phyloP scores from a whole-genome alignment of 2,329 filamentous ascomycete genomes.

The Diaporthe amygdali region DNA sequence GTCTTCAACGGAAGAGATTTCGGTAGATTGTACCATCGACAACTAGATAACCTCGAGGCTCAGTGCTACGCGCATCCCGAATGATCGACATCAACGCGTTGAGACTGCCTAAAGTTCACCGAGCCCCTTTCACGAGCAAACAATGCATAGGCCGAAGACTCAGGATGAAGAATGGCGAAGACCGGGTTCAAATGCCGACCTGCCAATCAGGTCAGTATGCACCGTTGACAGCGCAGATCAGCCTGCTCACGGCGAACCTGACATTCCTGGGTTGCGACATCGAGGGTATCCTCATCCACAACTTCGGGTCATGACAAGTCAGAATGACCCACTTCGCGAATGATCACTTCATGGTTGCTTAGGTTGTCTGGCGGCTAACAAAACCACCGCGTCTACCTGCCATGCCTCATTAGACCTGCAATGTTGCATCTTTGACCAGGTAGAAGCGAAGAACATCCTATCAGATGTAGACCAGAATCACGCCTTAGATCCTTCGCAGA shows the following conservation, averaged over 20 bases:
- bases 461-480: background rate
- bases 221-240: slow-evolving; percentile 14
- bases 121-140: background rate
- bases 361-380: background rate
- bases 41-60: background rate
- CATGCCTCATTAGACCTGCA: background rate
- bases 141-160: background rate
- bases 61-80: background rate
- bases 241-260: background rate
- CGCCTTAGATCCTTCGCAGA: background rate
- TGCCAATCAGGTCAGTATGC: slow-evolving; percentile 3
- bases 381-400: background rate
- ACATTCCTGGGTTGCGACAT: background rate
- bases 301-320: slow-evolving; percentile 1
- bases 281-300: slow-evolving; percentile 5
- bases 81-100: background rate
- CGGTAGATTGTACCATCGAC: background rate
- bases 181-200: slow-evolving; percentile 16
- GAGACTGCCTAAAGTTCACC: background rate
- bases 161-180: background rate
- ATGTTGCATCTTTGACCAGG: background rate
- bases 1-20: background rate
- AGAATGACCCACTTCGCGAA: background rate
- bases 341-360: background rate
- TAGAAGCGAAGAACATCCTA: background rate